phyloP scores from a whole-genome alignment of 495 filamentous ascomycete species.

The Penicillium alfredii region DNA sequence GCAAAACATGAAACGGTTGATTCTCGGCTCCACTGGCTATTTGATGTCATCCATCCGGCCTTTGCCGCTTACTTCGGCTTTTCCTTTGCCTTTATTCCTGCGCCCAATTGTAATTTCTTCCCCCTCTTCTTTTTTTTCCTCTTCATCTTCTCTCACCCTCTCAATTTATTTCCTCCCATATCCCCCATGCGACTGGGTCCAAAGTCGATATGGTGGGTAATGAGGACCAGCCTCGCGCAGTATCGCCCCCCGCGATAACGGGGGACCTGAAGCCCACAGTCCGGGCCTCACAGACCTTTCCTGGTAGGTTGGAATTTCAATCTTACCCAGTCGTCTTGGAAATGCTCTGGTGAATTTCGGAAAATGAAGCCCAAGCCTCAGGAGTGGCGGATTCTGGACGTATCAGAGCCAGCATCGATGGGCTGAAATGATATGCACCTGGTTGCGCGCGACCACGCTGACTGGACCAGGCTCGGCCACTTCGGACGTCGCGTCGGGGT shows the following conservation, averaged over 20 bases:
- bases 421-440: too few species aligned
- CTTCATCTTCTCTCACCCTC: neutral
- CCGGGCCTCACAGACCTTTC: slow-evolving; percentile 16
- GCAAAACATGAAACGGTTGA: slow-evolving; percentile 10
- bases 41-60: slow-evolving; percentile 32
- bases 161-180: neutral
- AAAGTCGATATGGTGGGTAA: slow-evolving; percentile 13
- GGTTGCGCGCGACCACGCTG: too few species aligned
- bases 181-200: slow-evolving; percentile 12
- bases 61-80: slow-evolving; percentile 18
- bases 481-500: slow-evolving; percentile 35
- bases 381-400: too few species aligned
- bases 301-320: slow-evolving; percentile 15
- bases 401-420: too few species aligned
- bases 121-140: slow-evolving; percentile 3
- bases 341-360: slow-evolving; percentile 2
- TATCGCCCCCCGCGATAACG: slow-evolving; percentile 14
- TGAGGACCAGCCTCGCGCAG: slow-evolving; percentile 12
- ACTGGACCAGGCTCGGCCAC: slow-evolving; percentile 23
- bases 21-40: slow-evolving; percentile 16
- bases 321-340: slow-evolving; percentile 1
- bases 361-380: too few species aligned
- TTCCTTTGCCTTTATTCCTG: slow-evolving; percentile 4
- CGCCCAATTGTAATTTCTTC: neutral
- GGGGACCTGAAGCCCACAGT: slow-evolving; percentile 10